A percentile compares a stretch with the other conserved stretches of the same genome.
phyloP scores from a whole-genome alignment of 352 stramenopile genomes.

The Globisporangium orthogonon region DNA sequence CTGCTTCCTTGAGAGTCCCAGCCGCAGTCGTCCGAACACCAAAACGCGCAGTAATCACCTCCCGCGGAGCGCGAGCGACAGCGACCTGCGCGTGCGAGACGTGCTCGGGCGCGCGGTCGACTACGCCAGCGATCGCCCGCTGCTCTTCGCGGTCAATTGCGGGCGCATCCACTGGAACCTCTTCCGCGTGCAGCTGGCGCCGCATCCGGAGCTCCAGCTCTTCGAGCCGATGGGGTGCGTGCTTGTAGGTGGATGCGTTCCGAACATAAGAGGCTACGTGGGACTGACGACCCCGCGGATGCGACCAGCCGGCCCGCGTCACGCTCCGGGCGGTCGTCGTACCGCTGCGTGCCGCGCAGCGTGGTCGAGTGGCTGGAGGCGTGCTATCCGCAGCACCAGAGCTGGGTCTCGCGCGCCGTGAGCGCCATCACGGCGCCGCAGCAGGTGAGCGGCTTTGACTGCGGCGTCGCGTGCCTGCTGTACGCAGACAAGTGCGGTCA shows the following conservation, averaged over 20 bases:
- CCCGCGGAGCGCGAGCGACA: not conserved
- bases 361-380: constrained; percentile 83
- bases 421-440: constrained; percentile 81
- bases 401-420: constrained; percentile 48
- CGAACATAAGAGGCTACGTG: too few relatives aligned
- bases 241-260: too few relatives aligned
- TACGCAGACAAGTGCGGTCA: constrained; percentile 84
- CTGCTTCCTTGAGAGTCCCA: constrained; percentile 36
- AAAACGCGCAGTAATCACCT: constrained; percentile 1
- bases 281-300: too few relatives aligned
- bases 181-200: constrained; percentile 70
- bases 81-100: constrained; percentile 35
- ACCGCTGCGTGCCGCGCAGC: constrained; percentile 63
- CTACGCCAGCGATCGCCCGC: constrained; percentile 38
- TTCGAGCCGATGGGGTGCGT: constrained; percentile 84
- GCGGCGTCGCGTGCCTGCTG: constrained; percentile 80
- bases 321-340: constrained; percentile 46
- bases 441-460: constrained; percentile 88
- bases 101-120: constrained; percentile 63
- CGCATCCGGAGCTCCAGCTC: constrained; percentile 66
- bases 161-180: constrained; percentile 86
- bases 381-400: constrained; percentile 57
- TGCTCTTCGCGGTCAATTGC: constrained; percentile 84
- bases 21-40: constrained; percentile 7
- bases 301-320: constrained; percentile 47